A percentile compares a stretch with the other conserved stretches of the same genome.
Conservation (phyloP, 352 stramenopile species). For the Pythium brassicae region DNA sequence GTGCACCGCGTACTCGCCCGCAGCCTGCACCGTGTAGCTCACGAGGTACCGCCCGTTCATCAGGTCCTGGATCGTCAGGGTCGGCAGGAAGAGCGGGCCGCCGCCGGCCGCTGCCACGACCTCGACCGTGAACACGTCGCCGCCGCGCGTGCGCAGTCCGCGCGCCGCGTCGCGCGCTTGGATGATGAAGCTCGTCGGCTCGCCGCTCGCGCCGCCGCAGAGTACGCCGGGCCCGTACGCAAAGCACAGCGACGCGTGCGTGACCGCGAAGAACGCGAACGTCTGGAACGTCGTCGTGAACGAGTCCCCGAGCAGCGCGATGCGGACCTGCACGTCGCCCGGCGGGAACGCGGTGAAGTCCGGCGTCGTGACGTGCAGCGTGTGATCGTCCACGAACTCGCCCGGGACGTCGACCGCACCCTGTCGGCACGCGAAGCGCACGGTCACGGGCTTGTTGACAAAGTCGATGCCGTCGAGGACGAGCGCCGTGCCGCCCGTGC, state of each 20-base stretch:
- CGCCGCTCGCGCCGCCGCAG: conserved; percentile 64
- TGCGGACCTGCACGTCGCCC: conserved; percentile 84
- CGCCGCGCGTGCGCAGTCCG: conserved; percentile 84
- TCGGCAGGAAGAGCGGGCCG: conserved; percentile 49
- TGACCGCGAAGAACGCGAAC: conserved; percentile 94
- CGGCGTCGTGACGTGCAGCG: conserved; percentile 83
- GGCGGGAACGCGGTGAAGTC: conserved; percentile 89
- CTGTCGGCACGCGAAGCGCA: conserved; percentile 91
- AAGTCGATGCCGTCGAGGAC: conserved; percentile 94
- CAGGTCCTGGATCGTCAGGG: conserved; percentile 77
- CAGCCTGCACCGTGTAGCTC: conserved; percentile 79
- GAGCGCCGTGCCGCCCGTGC: conserved; percentile 89
- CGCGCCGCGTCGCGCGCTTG: conserved; percentile 78
- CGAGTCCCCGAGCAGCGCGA: conserved; percentile 90
- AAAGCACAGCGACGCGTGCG: conserved; percentile 80
- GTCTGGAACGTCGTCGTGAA: conserved; percentile 93
- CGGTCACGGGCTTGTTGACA: conserved; percentile 55
- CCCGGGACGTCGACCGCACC: conserved; percentile 88
- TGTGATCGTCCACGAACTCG: conserved; percentile 87
- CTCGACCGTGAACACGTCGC: conserved; percentile 90
- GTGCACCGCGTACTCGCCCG: conserved; percentile 82
- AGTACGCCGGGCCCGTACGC: conserved; percentile 93
- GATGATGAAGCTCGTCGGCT: conserved; percentile 80
- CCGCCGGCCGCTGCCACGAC: conserved; percentile 42
- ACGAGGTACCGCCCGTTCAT: conserved; percentile 93